Percentiles rank a stretch among this genome's conserved stretches.
Evolutionary conservation across 2,329 filamentous ascomycete species (phyloP).

Genomic region (Diplodia sapinea): DNA sequence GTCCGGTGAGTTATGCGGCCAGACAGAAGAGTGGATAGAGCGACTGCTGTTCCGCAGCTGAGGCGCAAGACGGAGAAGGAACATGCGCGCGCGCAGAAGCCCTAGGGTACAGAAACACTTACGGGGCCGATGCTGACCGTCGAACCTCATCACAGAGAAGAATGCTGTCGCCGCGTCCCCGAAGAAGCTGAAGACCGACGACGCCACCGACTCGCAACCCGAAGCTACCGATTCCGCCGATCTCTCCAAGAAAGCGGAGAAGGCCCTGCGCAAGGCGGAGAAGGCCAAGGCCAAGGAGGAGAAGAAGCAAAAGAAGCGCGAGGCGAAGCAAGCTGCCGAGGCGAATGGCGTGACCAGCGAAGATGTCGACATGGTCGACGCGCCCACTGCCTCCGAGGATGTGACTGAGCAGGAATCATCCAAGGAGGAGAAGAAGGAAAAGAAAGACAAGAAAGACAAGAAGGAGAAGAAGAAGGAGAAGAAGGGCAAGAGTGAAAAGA

Average conservation of each 20-base stretch:
- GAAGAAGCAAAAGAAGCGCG: slow-evolving; percentile 25
- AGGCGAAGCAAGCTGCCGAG: slow-evolving; percentile 35
- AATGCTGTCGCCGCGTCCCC: slow-evolving; percentile 7
- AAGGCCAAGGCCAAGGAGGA: slow-evolving; percentile 34
- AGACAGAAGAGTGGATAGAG: not conserved
- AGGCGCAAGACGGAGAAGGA: not conserved
- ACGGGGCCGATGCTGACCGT: slow-evolving; percentile 1
- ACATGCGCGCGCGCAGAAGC: not conserved
- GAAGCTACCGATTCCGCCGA: not conserved
- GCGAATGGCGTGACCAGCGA: slow-evolving; percentile 29
- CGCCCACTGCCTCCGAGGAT: slow-evolving; percentile 24
- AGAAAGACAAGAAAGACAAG: slow-evolving; percentile 32
- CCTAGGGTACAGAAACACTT: not conserved
- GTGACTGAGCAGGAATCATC: slow-evolving; percentile 29
- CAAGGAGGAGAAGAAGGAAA: slow-evolving; percentile 33
- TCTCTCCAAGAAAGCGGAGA: slow-evolving; percentile 45
- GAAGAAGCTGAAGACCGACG: slow-evolving; percentile 20
- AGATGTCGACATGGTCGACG: slow-evolving; percentile 20
- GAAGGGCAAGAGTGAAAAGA: slow-evolving; percentile 21
- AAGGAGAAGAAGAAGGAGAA: slow-evolving; percentile 25
- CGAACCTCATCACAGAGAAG: not conserved
- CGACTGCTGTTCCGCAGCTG: not conserved
- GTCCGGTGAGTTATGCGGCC: slow-evolving; percentile 2
- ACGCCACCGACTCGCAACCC: not conserved
- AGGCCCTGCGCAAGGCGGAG: slow-evolving; percentile 38